phyloP scores from a whole-genome alignment of 2,329 filamentous ascomycete species.

The Aspergillus unguis region DNA sequence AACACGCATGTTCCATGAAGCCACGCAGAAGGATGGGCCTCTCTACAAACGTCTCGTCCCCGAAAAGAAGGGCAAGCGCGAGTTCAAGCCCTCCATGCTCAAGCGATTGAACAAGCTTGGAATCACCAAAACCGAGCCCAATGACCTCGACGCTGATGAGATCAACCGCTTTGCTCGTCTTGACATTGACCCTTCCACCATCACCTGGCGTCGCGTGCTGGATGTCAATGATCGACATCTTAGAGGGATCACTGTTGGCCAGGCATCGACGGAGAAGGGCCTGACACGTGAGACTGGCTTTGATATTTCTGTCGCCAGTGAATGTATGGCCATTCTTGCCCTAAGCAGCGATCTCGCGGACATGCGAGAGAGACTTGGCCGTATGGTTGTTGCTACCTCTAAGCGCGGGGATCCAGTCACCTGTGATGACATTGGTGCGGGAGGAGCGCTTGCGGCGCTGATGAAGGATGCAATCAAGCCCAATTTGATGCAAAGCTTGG shows the following conservation, averaged over 20 bases:
- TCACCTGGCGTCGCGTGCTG: constrained; percentile 93
- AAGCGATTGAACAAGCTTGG: constrained; percentile 91
- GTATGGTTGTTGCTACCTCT: constrained; percentile 93
- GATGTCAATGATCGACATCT: constrained; percentile 97
- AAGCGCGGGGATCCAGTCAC: constrained; percentile 84
- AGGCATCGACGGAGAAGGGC: constrained; percentile 86
- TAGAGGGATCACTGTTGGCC: constrained; percentile 82
- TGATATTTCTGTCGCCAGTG: constrained; percentile 95
- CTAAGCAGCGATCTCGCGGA: constrained; percentile 83
- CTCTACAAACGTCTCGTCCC: constrained; percentile 87
- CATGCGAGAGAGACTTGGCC: constrained; percentile 87
- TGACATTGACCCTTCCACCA: constrained; percentile 94
- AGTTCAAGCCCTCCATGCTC: constrained; percentile 88
- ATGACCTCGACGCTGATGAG: constrained; percentile 87
- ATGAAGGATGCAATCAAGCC: constrained; percentile 99
- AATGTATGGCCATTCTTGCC: constrained; percentile 97
- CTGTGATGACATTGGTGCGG: constrained; percentile 90
- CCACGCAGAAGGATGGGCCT: constrained; percentile 84
- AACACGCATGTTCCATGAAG: constrained; percentile 97
- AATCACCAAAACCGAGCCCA: constrained; percentile 89
- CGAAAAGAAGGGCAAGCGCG: constrained; percentile 80
- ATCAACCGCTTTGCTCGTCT: constrained; percentile 83
- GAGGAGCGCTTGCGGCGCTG: constrained; percentile 85
- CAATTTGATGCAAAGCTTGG: constrained; percentile 96
- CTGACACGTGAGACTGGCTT: constrained; percentile 86